Evolutionary conservation across 2,329 filamentous ascomycete genomes (phyloP).

Genomic region (Sarocladium strictum): DNA sequence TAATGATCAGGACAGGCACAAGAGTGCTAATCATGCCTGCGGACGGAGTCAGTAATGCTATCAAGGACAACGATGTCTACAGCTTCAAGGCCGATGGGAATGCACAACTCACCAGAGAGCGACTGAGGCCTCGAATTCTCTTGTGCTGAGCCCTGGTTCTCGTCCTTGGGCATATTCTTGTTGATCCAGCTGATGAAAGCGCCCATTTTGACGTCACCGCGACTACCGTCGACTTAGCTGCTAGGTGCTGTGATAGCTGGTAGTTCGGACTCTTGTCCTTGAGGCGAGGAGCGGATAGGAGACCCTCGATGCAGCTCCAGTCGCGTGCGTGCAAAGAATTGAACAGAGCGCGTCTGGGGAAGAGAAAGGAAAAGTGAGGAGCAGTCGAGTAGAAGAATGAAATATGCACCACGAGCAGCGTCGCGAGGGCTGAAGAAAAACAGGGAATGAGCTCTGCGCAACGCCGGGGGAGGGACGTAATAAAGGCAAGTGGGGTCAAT

Average conservation of each 20-base stretch:
- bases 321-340: neutral
- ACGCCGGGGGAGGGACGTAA: neutral
- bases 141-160: slow-evolving; percentile 19
- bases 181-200: slow-evolving; percentile 33
- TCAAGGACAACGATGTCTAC: neutral
- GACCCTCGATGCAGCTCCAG: neutral
- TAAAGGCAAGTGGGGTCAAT: slow-evolving; percentile 1
- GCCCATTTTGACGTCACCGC: slow-evolving; percentile 8
- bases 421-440: slow-evolving; percentile 4
- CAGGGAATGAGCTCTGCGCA: slow-evolving; percentile 6
- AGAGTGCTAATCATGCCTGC: slow-evolving; percentile 44
- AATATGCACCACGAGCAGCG: slow-evolving; percentile 2
- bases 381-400: neutral
- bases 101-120: slow-evolving; percentile 23
- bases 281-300: neutral
- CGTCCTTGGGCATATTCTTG: slow-evolving; percentile 20
- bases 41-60: slow-evolving; percentile 7
- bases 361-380: neutral
- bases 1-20: slow-evolving; percentile 43
- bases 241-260: slow-evolving; percentile 3
- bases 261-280: slow-evolving; percentile 10
- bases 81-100: neutral
- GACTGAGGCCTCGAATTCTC: slow-evolving; percentile 23
- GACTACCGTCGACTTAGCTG: slow-evolving; percentile 1
- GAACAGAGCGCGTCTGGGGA: neutral